Percentiles rank a stretch among this genome's conserved stretches.
Evolutionary conservation across 768 basidiomycete species (phyloP).

Genomic region (Leccinum incarnatum): DNA sequence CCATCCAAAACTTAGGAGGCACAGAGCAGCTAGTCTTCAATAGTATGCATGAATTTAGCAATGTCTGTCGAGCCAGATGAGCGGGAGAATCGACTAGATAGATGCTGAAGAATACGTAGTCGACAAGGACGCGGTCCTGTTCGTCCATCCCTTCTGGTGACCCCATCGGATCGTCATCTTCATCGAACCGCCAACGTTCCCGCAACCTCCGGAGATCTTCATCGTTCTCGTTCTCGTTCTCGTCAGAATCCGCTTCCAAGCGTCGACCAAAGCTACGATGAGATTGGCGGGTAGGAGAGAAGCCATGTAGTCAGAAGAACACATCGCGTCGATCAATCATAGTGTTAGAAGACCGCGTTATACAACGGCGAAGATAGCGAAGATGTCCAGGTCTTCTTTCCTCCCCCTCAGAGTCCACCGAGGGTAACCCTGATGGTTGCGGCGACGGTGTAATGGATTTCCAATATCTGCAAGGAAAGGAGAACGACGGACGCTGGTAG

Average conservation of each 20-base stretch:
- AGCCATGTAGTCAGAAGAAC: conserved; percentile 24
- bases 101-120: conserved; percentile 24
- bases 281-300: conserved; percentile 12
- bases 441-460: conserved; percentile 51
- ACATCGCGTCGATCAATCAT: conserved; percentile 67
- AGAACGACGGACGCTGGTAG: conserved; percentile 60
- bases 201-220: conserved; percentile 44
- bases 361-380: conserved; percentile 58
- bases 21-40: too few relatives aligned
- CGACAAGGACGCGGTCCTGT: conserved; percentile 63
- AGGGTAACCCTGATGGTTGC: conserved; percentile 31
- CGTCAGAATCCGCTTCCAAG: conserved; percentile 29
- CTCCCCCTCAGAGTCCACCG: conserved; percentile 20
- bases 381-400: conserved; percentile 25
- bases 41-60: too few relatives aligned
- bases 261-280: conserved; percentile 16
- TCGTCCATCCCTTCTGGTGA: conserved; percentile 64
- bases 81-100: too few relatives aligned
- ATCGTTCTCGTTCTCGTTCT: conserved; percentile 23
- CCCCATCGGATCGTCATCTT: conserved; percentile 55
- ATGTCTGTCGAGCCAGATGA: too few relatives aligned
- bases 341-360: conserved; percentile 80
- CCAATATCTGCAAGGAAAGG: conserved; percentile 65
- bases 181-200: conserved; percentile 69
- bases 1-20: too few relatives aligned